These are phyloP conservation scores for Kluyveromyces wickerhamii DNA, from an alignment of 805 yeast genomes.

Conservation along the genomic window DNA sequence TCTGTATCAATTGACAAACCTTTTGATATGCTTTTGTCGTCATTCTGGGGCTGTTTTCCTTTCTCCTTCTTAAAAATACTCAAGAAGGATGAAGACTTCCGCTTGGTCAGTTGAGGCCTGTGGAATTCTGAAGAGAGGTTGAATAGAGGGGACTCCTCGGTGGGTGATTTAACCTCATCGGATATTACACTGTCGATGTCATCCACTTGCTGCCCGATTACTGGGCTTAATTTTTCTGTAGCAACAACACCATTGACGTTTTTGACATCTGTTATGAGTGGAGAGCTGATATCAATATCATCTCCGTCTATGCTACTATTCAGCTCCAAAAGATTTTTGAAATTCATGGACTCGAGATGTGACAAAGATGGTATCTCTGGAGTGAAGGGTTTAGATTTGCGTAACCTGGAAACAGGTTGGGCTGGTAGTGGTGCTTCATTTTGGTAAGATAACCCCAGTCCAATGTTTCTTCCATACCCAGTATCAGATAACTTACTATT, in stretches of 20 bases:
- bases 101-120: slow-evolving; percentile 8
- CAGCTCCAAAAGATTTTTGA: slow-evolving; percentile 20
- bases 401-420: not conserved
- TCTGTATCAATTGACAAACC: too few relatives aligned
- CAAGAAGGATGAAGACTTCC: slow-evolving; percentile 23
- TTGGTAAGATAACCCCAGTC: too few relatives aligned
- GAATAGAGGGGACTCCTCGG: slow-evolving; percentile 2
- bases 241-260: too few relatives aligned
- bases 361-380: slow-evolving; percentile 7
- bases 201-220: slow-evolving; percentile 5
- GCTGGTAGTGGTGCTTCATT: too few relatives aligned
- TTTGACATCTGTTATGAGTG: too few relatives aligned
- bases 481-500: too few relatives aligned
- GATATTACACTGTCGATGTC: slow-evolving; percentile 18
- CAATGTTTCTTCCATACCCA: too few relatives aligned
- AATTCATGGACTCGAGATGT: slow-evolving; percentile 19
- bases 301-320: slow-evolving; percentile 16
- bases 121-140: slow-evolving; percentile 8
- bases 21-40: slow-evolving; percentile 12
- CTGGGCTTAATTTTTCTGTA: slow-evolving; percentile 9
- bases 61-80: slow-evolving; percentile 19
- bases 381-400: not conserved
- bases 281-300: too few relatives aligned
- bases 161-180: slow-evolving; percentile 1
- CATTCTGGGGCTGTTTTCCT: slow-evolving; percentile 6